Evolutionary conservation across 2,329 filamentous ascomycete genomes (phyloP).

Genomic region (Diaporthe sp.): DNA sequence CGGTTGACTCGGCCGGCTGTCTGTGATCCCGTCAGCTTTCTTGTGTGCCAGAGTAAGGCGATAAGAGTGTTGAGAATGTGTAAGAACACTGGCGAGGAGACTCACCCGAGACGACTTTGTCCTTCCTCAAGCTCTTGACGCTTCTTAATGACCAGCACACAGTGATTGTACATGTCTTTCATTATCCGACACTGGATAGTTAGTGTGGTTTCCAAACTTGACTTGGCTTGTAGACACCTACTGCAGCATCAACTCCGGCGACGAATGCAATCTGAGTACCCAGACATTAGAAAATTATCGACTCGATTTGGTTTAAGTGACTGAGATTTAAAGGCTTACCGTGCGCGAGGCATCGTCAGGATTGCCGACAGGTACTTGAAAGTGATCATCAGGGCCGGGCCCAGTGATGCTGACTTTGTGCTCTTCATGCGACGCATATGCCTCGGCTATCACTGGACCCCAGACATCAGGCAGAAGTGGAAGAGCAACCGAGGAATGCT

Average conservation of each 20-base stretch:
- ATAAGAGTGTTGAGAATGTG: background rate
- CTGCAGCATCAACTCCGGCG: slow-evolving; percentile 27
- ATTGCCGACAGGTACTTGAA: background rate
- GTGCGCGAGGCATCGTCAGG: slow-evolving; percentile 22
- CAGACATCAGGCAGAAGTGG: background rate
- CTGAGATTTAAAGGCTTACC: slow-evolving; percentile 2
- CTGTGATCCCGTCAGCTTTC: slow-evolving; percentile 34
- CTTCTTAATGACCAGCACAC: background rate
- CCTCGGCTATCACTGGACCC: slow-evolving; percentile 21
- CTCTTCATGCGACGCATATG: background rate
- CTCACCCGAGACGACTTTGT: slow-evolving; percentile 19
- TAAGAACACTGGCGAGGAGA: background rate
- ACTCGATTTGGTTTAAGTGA: too few relatives aligned
- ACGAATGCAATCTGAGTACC: slow-evolving; percentile 18
- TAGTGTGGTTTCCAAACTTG: background rate
- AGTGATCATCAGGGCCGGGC: slow-evolving; percentile 23
- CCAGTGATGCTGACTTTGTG: slow-evolving; percentile 28
- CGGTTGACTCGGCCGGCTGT: slow-evolving; percentile 44
- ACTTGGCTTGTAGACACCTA: slow-evolving; percentile 5
- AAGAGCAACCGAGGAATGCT: background rate
- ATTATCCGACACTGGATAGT: slow-evolving; percentile 29
- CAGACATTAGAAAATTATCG: background rate
- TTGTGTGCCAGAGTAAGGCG: background rate
- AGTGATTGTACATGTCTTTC: slow-evolving; percentile 12
- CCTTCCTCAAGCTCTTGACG: slow-evolving; percentile 12